Base-by-base conservation (phyloP, 2,329 filamentous ascomycete species). In the Salinomyces thailandicus region DNA sequence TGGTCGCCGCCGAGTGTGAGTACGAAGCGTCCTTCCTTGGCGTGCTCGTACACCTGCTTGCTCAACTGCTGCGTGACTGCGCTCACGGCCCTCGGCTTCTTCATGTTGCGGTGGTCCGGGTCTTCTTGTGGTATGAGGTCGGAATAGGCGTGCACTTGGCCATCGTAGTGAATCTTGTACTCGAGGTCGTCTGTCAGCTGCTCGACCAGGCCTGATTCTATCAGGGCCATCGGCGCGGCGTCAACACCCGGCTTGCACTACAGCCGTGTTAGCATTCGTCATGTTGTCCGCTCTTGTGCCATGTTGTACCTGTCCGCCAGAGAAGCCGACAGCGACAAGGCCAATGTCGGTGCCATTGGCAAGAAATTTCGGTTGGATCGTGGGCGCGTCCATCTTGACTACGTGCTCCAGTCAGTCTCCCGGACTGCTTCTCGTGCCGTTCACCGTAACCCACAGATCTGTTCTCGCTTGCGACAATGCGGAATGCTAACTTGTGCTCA, bases 1-100 rank as follows among this genome's bases (percentile, higher is more conserved):
- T 98, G 91, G 66, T 98, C 91, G 36, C 91, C 91, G 38, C 91
- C 91, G 7, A 98, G 77, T 0, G 91, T 98, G 38, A 98, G 72
- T 1, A 93, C 86, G 60, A 94, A 78, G 42, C 87, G 79, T 20
- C 91, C 91, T 47, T 82, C 68, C 48, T 72, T 74, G 32, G 89
- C 85, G 57, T 96, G 85, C 46, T 75, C 69, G 69, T 96, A 95
- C 34, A 93, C 85, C 64, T 95, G 85, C 38, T 79, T 68, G 59
- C 78, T 79, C 46, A 98, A 79, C 51, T 76, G 72, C 55, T 79
- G 64, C 2, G 85, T 96, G 32, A 94, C 89, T 39, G 83, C 80
- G 47, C 81, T 89, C 46, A 93, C 89, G 43, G 82, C 77, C 48
- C 74, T 77, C 9, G 91, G 84, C 64, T 89, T 87, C 76, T 94